phyloP scores from a whole-genome alignment of 805 yeast genomes.

The Schwanniomyces vanrijiae region DNA sequence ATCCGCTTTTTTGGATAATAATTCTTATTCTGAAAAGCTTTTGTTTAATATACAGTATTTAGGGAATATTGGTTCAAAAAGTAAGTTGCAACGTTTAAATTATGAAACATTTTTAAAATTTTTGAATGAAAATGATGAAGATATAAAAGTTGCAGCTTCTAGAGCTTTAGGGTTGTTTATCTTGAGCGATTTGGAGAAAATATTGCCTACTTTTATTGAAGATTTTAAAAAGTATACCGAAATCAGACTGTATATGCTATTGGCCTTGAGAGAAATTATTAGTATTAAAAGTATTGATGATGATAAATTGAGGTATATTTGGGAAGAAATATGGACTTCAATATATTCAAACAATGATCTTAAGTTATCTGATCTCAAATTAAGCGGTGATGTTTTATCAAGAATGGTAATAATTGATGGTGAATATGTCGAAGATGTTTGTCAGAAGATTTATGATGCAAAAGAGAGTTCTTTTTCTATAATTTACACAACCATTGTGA shows the following conservation, averaged over 20 bases:
- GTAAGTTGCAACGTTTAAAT: conserved; percentile 27
- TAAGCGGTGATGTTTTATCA: conserved; percentile 36
- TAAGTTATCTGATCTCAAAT: conserved; percentile 20
- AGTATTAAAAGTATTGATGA: conserved; percentile 11
- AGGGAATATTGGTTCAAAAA: conserved; percentile 46
- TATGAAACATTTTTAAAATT: conserved; percentile 35
- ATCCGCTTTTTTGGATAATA: conserved; percentile 31
- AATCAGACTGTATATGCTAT: conserved; percentile 12
- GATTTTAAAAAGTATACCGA: conserved; percentile 10
- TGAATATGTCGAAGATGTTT: conserved; percentile 15
- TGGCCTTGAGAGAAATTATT: conserved; percentile 20
- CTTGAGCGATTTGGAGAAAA: conserved; percentile 34
- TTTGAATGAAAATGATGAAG: conserved; percentile 31
- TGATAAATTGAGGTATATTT: conserved; percentile 19
- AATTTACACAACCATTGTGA: conserved; percentile 31
- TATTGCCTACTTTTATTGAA: conserved; percentile 39
- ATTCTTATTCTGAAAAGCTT: conserved; percentile 17
- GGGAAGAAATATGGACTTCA: conserved; percentile 21
- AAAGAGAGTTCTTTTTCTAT: conserved; percentile 13
- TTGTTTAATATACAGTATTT: conserved; percentile 44
- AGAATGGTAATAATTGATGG: conserved; percentile 18
- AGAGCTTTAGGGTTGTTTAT: conserved; percentile 53
- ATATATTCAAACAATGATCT: conserved; percentile 5
- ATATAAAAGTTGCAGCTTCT: conserved; percentile 47
- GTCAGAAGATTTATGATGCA: conserved; percentile 10